Evolutionary conservation across 2,329 filamentous ascomycete species (phyloP).

Genomic region (Aspergillus sp.): DNA sequence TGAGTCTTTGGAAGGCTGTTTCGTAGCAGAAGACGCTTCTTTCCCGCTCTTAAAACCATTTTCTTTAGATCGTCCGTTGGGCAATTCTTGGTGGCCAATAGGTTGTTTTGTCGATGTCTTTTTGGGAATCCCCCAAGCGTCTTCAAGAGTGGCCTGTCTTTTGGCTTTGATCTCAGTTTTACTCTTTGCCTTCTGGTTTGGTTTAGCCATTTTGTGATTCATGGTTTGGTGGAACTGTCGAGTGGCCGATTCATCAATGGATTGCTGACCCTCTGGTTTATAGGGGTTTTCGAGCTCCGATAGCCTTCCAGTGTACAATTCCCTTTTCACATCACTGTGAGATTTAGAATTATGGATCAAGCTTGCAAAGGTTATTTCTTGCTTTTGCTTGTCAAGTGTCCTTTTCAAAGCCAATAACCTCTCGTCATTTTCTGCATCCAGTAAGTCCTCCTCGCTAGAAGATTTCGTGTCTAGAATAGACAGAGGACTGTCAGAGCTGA

Average conservation of each 20-base stretch:
- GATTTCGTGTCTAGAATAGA: no score
- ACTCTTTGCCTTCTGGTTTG: slow-evolving; percentile 8
- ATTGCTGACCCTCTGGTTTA: slow-evolving; percentile 7
- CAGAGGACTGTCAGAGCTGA: no score
- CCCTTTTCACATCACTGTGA: neutral
- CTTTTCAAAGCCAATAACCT: no score
- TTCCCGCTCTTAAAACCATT: neutral
- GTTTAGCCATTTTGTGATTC: slow-evolving; percentile 22
- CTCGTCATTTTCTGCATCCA: no score
- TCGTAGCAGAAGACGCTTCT: neutral
- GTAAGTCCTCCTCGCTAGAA: no score
- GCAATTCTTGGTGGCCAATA: neutral
- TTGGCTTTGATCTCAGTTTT: slow-evolving; percentile 14
- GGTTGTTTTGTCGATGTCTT: slow-evolving; percentile 2
- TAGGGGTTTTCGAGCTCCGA: slow-evolving; percentile 8
- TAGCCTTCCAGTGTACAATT: slow-evolving; percentile 5
- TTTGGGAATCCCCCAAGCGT: slow-evolving; percentile 21
- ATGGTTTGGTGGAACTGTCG: slow-evolving; percentile 25
- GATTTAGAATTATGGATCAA: neutral
- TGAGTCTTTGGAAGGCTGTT: neutral
- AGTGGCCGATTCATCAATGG: slow-evolving; percentile 13
- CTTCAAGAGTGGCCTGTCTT: slow-evolving; percentile 23
- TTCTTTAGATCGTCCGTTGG: neutral
- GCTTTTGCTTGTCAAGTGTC: no score
- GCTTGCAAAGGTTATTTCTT: no score